Base-by-base conservation (phyloP, 2,329 filamentous ascomycete species). In the Sporothrix sp. region DNA sequence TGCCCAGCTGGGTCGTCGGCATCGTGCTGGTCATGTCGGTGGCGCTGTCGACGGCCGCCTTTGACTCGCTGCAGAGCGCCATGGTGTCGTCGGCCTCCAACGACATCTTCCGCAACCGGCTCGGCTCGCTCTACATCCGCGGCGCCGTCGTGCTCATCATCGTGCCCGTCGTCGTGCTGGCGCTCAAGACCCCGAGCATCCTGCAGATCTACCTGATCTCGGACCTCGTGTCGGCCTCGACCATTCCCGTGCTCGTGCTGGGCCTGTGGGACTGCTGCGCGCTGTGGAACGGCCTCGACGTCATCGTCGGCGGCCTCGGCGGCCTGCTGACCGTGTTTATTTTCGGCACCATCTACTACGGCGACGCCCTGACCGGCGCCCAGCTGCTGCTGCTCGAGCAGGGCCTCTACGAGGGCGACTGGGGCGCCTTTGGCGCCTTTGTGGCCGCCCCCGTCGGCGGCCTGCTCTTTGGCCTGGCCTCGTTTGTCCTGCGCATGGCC, bases 141-240 rank as follows among this genome's bases (percentile, higher is more conserved):
- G 73, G 62, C 16, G 72, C 72, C 36, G 85, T 93, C 23, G 78
- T 91, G 1, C 62, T 85, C 14, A 60, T 90, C 64, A 89, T 89
- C 61, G 69, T 89, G 55, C 87, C 87, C 2, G 78, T 82, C 47
- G 76, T 90, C 11, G 78, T 87, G 23, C 74, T 91, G 42, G 86
- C 86, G 10, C 72, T 91, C 50, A 83, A 82, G 62, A 81, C 81
- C 7, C 84, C 85, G 1, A 82, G 78, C 45, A 82, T 91, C 53
- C 70, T 91, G 46, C 84, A 88, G 65, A 89, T 91, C 63, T 91
- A 87, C 70, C 74, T 91, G 56, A 87, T 91, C 61, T 85, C 83
- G 39, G 86, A 91, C 62, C 75, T 93, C 7, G 77, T 93, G 53
- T 87, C 85, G 14, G 84, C 87, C 1, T 78, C 84, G 14, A 79